phyloP scores from a whole-genome alignment of 805 yeast species.

The Grigorovia humatica region DNA sequence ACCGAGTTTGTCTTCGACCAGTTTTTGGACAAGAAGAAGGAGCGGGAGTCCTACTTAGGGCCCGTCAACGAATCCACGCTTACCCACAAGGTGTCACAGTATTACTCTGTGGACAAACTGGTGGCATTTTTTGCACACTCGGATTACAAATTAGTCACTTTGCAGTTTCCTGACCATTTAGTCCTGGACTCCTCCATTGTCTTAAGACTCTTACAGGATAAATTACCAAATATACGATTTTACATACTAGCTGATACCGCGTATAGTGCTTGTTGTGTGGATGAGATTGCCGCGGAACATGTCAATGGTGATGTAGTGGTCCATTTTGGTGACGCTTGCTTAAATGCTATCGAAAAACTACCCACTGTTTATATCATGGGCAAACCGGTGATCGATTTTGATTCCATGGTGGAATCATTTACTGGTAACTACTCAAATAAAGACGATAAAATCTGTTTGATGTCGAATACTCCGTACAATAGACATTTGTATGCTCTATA shows the following conservation, averaged over 20 bases:
- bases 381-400: conserved; percentile 43
- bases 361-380: conserved; percentile 78
- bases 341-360: conserved; percentile 65
- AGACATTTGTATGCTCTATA: conserved; percentile 34
- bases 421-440: conserved; percentile 31
- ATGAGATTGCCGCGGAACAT: conserved; percentile 94
- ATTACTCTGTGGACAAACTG: conserved; percentile 47
- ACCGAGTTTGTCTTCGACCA: conserved; percentile 40
- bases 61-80: conserved; percentile 22
- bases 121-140: conserved; percentile 31
- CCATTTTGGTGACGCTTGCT: conserved; percentile 92
- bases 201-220: conserved; percentile 41
- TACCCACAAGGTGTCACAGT: conserved; percentile 31
- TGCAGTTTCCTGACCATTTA: conserved; percentile 83
- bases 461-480: conserved; percentile 69
- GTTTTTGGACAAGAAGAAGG: conserved; percentile 22
- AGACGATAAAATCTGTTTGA: conserved; percentile 42
- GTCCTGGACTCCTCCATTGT: conserved; percentile 72
- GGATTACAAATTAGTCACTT: conserved; percentile 42
- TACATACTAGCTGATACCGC: conserved; percentile 95
- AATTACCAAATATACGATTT: conserved; percentile 30
- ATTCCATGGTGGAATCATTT: conserved; percentile 32
- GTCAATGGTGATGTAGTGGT: conserved; percentile 75
- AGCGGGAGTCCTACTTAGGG: conserved; percentile 26
- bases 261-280: conserved; percentile 90